Percentiles rank a stretch among this genome's conserved stretches.
Conservation (phyloP, 768 basidiomycete species). For the Lentinula detonsa region DNA sequence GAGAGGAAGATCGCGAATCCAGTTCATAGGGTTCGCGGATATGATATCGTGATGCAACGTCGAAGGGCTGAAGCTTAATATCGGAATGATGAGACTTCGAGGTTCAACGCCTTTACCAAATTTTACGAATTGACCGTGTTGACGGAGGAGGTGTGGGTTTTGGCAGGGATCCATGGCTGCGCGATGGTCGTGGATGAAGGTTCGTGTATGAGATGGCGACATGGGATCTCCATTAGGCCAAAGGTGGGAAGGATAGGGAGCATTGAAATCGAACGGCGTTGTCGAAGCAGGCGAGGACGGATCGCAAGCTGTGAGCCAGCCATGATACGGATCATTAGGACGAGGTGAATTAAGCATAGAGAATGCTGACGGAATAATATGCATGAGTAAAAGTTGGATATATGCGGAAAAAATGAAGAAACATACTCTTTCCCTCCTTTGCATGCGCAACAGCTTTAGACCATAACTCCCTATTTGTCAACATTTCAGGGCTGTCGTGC, state of each 20-base stretch:
- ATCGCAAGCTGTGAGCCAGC: conserved; percentile 11
- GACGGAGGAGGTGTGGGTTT: conserved; percentile 35
- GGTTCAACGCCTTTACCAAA: conserved; percentile 41
- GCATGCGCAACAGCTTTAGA: neutral
- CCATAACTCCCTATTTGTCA: conserved; percentile 19
- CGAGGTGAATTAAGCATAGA: neutral
- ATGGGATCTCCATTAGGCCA: conserved; percentile 5
- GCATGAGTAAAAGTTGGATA: neutral
- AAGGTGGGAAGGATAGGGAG: conserved; percentile 22
- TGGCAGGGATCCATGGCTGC: conserved; percentile 45
- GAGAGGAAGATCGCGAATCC: conserved; percentile 34
- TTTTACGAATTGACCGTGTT: conserved; percentile 49
- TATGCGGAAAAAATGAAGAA: neutral
- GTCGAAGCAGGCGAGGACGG: conserved; percentile 4
- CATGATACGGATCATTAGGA: neutral
- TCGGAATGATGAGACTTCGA: conserved; percentile 34
- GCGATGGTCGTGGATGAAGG: conserved; percentile 45
- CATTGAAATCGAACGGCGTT: conserved; percentile 24
- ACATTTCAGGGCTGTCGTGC: conserved; percentile 39
- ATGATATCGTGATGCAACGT: conserved; percentile 51
- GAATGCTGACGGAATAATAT: neutral
- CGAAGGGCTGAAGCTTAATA: conserved; percentile 48
- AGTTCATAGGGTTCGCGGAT: conserved; percentile 40
- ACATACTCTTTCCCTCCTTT: neutral
- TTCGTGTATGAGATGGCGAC: conserved; percentile 19